Percentiles rank a stretch among this genome's conserved stretches.
These are phyloP conservation scores for Orbilia blumenaviensis DNA, from an alignment of 2,329 filamentous ascomycete species.

Conservation along the genomic window DNA sequence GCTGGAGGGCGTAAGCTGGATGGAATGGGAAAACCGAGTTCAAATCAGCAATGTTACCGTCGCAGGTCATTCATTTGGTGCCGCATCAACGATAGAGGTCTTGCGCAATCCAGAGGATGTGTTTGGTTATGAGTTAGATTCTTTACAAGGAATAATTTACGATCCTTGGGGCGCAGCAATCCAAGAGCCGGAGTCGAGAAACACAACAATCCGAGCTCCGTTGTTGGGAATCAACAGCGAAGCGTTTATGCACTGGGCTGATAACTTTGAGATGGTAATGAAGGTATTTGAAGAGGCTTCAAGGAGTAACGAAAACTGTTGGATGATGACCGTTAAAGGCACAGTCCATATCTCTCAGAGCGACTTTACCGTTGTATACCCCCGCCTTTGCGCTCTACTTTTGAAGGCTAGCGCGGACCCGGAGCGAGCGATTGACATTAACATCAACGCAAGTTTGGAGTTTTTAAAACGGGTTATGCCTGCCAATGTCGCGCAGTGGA, in stretches of 20 bases:
- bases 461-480: slow-evolving; percentile 64
- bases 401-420: slow-evolving; percentile 73
- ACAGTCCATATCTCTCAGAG: slow-evolving; percentile 73
- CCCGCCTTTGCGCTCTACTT: slow-evolving; percentile 67
- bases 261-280: slow-evolving; percentile 70
- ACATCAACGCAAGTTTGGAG: slow-evolving; percentile 71
- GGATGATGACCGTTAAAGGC: slow-evolving; percentile 68
- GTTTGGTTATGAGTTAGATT: slow-evolving; percentile 68
- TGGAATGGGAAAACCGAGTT: slow-evolving; percentile 68
- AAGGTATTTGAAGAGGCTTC: slow-evolving; percentile 68
- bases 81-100: slow-evolving; percentile 71
- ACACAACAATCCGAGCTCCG: slow-evolving; percentile 66
- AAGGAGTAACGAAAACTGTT: slow-evolving; percentile 63
- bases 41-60: slow-evolving; percentile 69
- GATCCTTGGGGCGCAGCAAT: slow-evolving; percentile 71
- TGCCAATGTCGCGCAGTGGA: slow-evolving; percentile 14
- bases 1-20: slow-evolving; percentile 66
- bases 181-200: slow-evolving; percentile 63
- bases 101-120: slow-evolving; percentile 66
- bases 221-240: slow-evolving; percentile 73
- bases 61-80: slow-evolving; percentile 74
- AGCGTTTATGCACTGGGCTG: slow-evolving; percentile 75
- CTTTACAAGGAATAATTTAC: slow-evolving; percentile 69
- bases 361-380: slow-evolving; percentile 73
- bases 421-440: slow-evolving; percentile 70